Base-by-base conservation (phyloP, 495 filamentous ascomycete genomes). In the Massariosphaeria phaeospora region DNA sequence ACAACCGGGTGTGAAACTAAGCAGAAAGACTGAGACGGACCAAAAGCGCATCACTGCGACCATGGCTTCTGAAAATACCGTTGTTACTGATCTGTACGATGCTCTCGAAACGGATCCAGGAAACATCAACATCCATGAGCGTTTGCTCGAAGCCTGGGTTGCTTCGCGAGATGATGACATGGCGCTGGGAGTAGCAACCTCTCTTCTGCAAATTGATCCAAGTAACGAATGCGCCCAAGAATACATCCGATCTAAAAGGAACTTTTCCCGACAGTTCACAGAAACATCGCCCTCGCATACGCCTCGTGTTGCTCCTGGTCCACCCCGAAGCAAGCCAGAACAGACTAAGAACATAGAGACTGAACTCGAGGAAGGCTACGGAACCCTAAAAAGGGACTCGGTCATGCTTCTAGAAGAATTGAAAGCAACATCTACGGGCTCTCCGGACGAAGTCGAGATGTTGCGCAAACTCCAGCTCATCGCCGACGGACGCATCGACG, bases 51-150 rank as follows among this genome's bases (percentile, higher is more conserved):
- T n/a, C n/a, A n/a, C n/a, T n/a, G n/a, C n/a, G n/a, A n/a, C n/a
- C n/a, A n/a, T n/a, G n/a, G n/a, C n/a, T 17, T n/a, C 44, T 3
- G 44, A 47, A 47, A 47, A 3, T 9, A 4, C 30, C 10, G 44
- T 53, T n/a, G 18, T 53, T 6, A 26, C 21, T 8, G 49, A 53
- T n/a, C 49, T 53, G 12, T 53, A 53, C 24, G 17, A 29, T 15
- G 20, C 18, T 3, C 35, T 53, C 38, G 49, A 53, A 31, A 20
- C 8, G 5, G 24, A 53, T 21, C 49, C 49, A 17, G 26, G 12
- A 10, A 41, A 23, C 18, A 18, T 46, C 23, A 21, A 46, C 9
- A n/a, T 41, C 11, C 49, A 33, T 15, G 38, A 53, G 35, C 11
- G 35, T 9, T 26, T 53, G 6, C 21, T 53, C 12, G 35, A 53